These are phyloP conservation scores for Tetrahymena borealis DNA, from an alignment of 73 alveolate species.

Conservation along the genomic window DNA sequence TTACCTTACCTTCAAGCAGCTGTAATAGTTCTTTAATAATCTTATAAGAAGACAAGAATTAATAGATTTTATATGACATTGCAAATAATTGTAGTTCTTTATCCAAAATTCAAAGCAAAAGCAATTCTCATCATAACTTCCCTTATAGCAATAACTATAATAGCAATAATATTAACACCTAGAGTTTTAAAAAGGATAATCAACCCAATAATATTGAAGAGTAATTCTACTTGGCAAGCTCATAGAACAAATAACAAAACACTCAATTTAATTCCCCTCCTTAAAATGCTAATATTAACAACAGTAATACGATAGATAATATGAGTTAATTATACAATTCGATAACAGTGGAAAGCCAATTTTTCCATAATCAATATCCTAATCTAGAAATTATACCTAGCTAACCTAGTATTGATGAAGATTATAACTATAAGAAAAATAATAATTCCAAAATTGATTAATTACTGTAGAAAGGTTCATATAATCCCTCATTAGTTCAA, in stretches of 20 bases:
- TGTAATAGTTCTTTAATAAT: neutral
- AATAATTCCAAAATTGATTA: neutral
- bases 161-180: neutral
- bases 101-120: neutral
- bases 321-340: neutral
- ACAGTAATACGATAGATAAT: neutral
- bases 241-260: neutral
- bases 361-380: neutral
- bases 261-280: neutral
- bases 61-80: neutral
- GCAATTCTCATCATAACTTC: neutral
- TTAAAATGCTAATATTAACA: neutral
- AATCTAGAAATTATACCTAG: too few relatives aligned
- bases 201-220: neutral
- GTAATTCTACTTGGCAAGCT: neutral
- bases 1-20: neutral
- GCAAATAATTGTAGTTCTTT: neutral
- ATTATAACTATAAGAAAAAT: neutral
- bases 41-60: neutral
- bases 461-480: too few relatives aligned
- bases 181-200: neutral
- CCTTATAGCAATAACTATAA: neutral
- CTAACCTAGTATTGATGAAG: neutral
- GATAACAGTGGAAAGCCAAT: neutral
- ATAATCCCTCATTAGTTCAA: too few relatives aligned